These are phyloP conservation scores for Termitomyces sp. DNA, from an alignment of 768 basidiomycete genomes.

Conservation along the genomic window DNA sequence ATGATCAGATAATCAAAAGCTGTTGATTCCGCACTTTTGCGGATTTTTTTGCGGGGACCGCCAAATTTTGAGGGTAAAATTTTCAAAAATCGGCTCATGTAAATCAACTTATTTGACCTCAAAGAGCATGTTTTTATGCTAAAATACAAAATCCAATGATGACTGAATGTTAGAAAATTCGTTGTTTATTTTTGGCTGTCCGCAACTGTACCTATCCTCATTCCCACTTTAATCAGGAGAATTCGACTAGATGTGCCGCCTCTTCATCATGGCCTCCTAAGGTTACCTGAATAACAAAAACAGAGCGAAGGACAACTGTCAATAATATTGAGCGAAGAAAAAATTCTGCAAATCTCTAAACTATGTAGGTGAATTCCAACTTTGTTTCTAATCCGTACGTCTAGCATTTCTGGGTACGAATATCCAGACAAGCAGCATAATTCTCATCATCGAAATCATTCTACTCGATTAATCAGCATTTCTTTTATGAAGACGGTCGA, in stretches of 20 bases:
- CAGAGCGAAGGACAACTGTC: not conserved
- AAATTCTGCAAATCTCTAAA: not conserved
- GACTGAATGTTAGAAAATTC: too few relatives aligned
- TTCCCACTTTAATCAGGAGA: not conserved
- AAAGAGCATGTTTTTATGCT: too few relatives aligned
- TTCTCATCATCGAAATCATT: conserved; percentile 21
- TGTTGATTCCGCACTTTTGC: too few relatives aligned
- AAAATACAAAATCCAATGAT: too few relatives aligned
- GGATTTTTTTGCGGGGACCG: too few relatives aligned
- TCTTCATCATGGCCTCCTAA: not conserved
- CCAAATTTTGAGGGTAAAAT: too few relatives aligned
- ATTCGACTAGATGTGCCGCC: not conserved
- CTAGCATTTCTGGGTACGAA: conserved; percentile 15
- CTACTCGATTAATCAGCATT: conserved; percentile 3
- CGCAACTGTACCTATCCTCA: too few relatives aligned
- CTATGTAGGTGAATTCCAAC: not conserved
- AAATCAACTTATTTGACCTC: too few relatives aligned
- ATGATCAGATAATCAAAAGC: too few relatives aligned
- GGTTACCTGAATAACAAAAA: too few relatives aligned
- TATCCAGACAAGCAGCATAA: conserved; percentile 18
- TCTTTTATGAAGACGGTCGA: not conserved
- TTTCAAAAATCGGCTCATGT: too few relatives aligned
- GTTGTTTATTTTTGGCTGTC: too few relatives aligned
- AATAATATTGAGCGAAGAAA: not conserved
- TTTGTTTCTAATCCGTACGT: conserved; percentile 8